Evolutionary conservation across 768 basidiomycete species (phyloP).

Genomic region (Tricholoma sp.): DNA sequence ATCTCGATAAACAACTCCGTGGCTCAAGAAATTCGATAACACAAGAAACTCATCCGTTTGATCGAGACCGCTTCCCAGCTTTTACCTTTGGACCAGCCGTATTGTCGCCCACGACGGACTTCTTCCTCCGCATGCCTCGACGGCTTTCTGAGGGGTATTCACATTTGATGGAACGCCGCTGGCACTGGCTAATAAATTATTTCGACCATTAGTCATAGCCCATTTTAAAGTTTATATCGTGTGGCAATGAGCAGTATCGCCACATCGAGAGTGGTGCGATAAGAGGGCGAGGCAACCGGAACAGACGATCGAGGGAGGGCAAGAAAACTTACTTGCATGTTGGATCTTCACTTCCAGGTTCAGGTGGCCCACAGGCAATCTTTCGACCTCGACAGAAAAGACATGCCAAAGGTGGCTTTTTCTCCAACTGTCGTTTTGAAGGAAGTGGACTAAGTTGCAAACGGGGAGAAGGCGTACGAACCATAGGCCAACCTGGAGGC

Average conservation of each 20-base stretch:
- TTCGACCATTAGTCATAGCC: slow-evolving; percentile 1
- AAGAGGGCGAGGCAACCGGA: slow-evolving; percentile 4
- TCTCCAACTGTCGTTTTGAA: slow-evolving; percentile 29
- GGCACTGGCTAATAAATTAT: slow-evolving; percentile 55
- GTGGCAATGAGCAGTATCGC: not conserved
- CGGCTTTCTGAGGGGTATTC: slow-evolving; percentile 69
- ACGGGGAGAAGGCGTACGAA: slow-evolving; percentile 15
- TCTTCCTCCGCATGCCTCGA: slow-evolving; percentile 61
- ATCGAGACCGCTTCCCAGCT: slow-evolving; percentile 11
- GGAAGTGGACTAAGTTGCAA: slow-evolving; percentile 24
- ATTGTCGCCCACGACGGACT: slow-evolving; percentile 17
- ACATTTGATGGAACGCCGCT: slow-evolving; percentile 61
- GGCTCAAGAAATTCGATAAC: not conserved
- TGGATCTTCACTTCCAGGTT: slow-evolving; percentile 45
- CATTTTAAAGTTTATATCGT: not conserved
- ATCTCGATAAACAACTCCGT: not conserved
- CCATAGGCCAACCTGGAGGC: slow-evolving; percentile 11
- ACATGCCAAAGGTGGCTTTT: slow-evolving; percentile 61
- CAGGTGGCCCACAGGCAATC: slow-evolving; percentile 62
- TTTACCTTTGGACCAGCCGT: slow-evolving; percentile 19
- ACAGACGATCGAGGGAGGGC: not conserved
- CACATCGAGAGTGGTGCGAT: slow-evolving; percentile 3
- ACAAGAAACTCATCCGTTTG: not conserved
- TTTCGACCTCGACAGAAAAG: slow-evolving; percentile 63
- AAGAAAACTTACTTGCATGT: slow-evolving; percentile 60